phyloP scores from a whole-genome alignment of 2,329 filamentous ascomycete genomes.

The Trichoderma hamatum region DNA sequence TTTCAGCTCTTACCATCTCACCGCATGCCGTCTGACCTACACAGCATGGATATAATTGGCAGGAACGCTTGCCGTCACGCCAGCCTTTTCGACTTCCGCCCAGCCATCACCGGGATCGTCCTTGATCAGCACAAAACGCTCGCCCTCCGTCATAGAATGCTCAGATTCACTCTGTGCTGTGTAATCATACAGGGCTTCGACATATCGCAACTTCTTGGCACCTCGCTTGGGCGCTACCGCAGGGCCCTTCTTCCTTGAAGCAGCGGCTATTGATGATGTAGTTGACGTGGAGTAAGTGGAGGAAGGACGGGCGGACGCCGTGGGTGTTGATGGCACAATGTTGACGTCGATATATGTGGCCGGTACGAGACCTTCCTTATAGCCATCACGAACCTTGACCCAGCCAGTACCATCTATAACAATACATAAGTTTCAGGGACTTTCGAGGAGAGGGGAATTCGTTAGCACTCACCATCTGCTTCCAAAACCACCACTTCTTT shows the following conservation, averaged over 20 bases:
- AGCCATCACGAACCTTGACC: constrained; percentile 78
- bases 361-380: constrained; percentile 83
- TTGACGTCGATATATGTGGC: constrained; percentile 78
- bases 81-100: constrained; percentile 94
- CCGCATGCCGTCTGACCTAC: constrained; percentile 42
- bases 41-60: constrained; percentile 88
- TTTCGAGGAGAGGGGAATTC: neutral
- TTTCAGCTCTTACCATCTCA: neutral
- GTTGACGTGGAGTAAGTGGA: constrained; percentile 77
- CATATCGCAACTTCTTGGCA: constrained; percentile 91
- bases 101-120: constrained; percentile 91
- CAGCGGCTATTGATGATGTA: constrained; percentile 38
- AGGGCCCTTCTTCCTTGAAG: constrained; percentile 81
- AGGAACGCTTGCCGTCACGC: constrained; percentile 83
- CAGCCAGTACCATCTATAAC: constrained; percentile 84
- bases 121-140: constrained; percentile 86
- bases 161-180: constrained; percentile 82
- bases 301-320: constrained; percentile 61
- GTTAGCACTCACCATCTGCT: constrained; percentile 72
- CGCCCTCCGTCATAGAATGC: constrained; percentile 87
- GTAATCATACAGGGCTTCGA: constrained; percentile 92
- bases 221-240: constrained; percentile 88
- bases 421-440: neutral
- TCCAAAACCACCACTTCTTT: constrained; percentile 78
- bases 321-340: constrained; percentile 44